phyloP scores from a whole-genome alignment of 2,329 filamentous ascomycete genomes.

The Podosphaera leucotricha region DNA sequence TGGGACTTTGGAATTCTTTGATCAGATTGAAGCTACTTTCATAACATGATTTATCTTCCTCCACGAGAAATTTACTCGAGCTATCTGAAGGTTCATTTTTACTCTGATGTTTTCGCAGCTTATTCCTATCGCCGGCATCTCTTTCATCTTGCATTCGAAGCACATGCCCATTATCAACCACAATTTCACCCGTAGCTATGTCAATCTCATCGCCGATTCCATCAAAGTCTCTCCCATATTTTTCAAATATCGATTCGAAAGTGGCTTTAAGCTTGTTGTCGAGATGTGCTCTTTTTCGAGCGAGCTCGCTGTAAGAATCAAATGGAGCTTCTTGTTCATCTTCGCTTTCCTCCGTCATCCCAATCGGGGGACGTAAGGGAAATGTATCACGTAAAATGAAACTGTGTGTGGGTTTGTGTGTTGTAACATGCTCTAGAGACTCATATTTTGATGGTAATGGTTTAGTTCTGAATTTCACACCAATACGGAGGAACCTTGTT shows the following conservation, averaged over 20 bases:
- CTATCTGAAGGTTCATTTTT: conserved; percentile 7
- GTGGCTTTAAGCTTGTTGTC: conserved; percentile 54
- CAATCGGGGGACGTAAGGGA: neutral
- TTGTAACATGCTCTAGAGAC: neutral
- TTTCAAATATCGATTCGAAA: conserved; percentile 74
- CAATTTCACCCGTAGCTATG: conserved; percentile 51
- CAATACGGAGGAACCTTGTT: neutral
- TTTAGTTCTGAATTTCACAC: neutral
- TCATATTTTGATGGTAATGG: neutral
- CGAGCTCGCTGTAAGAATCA: conserved; percentile 32
- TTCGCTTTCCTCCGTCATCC: neutral
- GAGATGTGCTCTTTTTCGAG: conserved; percentile 38
- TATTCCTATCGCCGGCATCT: conserved; percentile 19
- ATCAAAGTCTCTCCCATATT: conserved; percentile 65
- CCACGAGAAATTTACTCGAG: conserved; percentile 4
- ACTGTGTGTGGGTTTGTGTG: neutral
- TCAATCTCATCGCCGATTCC: conserved; percentile 79
- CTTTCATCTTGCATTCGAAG: conserved; percentile 34
- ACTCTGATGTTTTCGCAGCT: conserved; percentile 3
- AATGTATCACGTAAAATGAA: neutral
- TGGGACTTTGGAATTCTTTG: neutral
- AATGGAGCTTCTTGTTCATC: conserved; percentile 10
- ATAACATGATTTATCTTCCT: conserved; percentile 7
- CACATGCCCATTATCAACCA: conserved; percentile 83
- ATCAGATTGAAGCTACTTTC: neutral